Conservation (phyloP, 257 asterid species). For the Osmanthus fragrans region DNA sequence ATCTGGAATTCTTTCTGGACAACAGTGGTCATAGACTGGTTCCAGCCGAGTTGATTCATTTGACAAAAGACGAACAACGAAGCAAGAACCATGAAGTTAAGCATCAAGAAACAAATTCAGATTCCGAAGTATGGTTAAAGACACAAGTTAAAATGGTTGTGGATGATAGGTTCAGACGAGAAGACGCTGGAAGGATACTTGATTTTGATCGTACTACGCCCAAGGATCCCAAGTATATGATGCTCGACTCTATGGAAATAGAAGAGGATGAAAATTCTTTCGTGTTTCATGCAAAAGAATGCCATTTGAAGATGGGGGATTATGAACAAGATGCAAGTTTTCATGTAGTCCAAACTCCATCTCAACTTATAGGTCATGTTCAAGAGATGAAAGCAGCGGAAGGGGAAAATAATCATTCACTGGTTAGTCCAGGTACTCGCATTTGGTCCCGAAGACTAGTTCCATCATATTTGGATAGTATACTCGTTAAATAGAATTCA, state of each 20-base stretch:
- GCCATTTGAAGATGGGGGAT: constrained; percentile 26
- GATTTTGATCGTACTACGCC: constrained; percentile 28
- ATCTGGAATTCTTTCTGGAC: constrained; percentile 81
- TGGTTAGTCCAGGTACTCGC: constrained; percentile 39
- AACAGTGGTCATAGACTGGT: constrained; percentile 61
- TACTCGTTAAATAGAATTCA: constrained; percentile 27
- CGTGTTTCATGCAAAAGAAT: constrained; percentile 52
- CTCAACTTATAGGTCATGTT: constrained; percentile 28
- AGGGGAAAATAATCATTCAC: constrained; percentile 28
- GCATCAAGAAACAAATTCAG: constrained; percentile 27
- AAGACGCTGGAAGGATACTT: constrained; percentile 25
- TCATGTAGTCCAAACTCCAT: constrained; percentile 28
- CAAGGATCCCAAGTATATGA: constrained; percentile 45
- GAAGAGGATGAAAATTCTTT: constrained; percentile 63
- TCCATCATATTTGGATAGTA: constrained; percentile 5
- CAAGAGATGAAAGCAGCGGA: constrained; percentile 28
- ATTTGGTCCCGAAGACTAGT: constrained; percentile 14
- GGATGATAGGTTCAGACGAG: constrained; percentile 26
- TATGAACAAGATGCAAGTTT: constrained; percentile 22
- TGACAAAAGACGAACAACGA: constrained; percentile 40
- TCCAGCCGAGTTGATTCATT: constrained; percentile 66
- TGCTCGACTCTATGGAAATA: constrained; percentile 57
- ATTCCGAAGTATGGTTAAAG: constrained; percentile 25
- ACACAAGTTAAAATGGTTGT: constrained; percentile 26
- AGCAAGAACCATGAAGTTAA: constrained; percentile 27